Percentiles rank a stretch among this genome's conserved stretches.
phyloP scores from a whole-genome alignment of 768 basidiomycete genomes.

The Pulveroboletus sp. region DNA sequence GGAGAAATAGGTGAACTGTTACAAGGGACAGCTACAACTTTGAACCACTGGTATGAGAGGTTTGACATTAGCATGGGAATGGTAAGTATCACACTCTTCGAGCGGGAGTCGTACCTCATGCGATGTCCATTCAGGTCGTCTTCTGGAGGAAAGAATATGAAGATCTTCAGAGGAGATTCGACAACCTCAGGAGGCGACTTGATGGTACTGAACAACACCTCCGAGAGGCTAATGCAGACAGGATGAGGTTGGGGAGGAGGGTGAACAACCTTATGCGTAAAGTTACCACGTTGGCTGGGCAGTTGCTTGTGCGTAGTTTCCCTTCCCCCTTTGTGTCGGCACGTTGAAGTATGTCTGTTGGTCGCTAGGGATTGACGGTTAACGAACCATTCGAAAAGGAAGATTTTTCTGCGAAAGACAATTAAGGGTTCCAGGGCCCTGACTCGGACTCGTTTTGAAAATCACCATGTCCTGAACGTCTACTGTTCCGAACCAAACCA shows the following conservation, averaged over 20 bases:
- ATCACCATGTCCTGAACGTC: background rate
- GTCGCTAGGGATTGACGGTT: slow-evolving; percentile 10
- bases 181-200: slow-evolving; percentile 14
- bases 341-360: background rate
- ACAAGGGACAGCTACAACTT: slow-evolving; percentile 14
- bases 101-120: slow-evolving; percentile 1
- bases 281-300: slow-evolving; percentile 10
- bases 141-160: slow-evolving; percentile 15
- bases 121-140: slow-evolving; percentile 5
- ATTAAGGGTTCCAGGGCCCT: background rate
- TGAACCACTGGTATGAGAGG: slow-evolving; percentile 8
- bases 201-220: slow-evolving; percentile 17
- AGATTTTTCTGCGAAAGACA: background rate
- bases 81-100: slow-evolving; percentile 2
- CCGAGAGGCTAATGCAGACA: slow-evolving; percentile 16
- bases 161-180: slow-evolving; percentile 13
- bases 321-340: background rate
- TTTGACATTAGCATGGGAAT: slow-evolving; percentile 10
- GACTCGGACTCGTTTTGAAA: background rate
- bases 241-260: slow-evolving; percentile 8
- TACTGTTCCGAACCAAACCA: background rate
- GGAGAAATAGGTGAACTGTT: slow-evolving; percentile 6
- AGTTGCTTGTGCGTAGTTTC: slow-evolving; percentile 10
- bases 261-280: slow-evolving; percentile 6
- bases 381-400: background rate